Conservation (phyloP, 805 yeast species). For the Wickerhamomyces ciferrii region DNA sequence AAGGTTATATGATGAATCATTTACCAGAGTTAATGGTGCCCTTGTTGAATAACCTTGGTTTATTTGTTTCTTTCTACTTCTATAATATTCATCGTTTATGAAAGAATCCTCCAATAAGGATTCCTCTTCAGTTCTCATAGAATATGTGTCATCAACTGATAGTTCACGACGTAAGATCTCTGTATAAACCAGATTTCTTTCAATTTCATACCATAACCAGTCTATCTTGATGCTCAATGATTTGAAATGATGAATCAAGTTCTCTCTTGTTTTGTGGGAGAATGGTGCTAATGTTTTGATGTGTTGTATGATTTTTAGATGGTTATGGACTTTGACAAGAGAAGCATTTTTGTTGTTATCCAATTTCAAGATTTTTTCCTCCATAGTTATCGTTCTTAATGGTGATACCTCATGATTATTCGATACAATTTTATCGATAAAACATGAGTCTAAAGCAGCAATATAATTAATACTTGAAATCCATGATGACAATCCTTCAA, state of each 20-base stretch:
- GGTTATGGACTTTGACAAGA: constrained; percentile 29
- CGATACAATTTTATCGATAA: constrained; percentile 13
- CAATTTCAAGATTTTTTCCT: constrained; percentile 30
- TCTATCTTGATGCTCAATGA: constrained; percentile 47
- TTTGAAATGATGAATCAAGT: constrained; percentile 37
- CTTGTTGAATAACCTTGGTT: background rate
- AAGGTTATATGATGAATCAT: background rate
- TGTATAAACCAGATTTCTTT: constrained; percentile 36
- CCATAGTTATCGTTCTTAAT: constrained; percentile 19
- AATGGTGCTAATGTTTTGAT: constrained; percentile 50
- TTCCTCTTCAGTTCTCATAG: constrained; percentile 9
- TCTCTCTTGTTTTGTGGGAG: constrained; percentile 44
- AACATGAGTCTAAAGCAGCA: constrained; percentile 39
- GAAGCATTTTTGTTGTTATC: constrained; percentile 29
- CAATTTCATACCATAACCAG: constrained; percentile 51
- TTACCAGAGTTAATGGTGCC: background rate
- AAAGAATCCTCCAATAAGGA: constrained; percentile 20
- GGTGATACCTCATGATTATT: constrained; percentile 19
- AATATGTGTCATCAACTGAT: background rate
- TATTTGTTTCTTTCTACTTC: background rate
- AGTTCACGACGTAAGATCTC: constrained; percentile 24
- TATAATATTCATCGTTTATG: constrained; percentile 10
- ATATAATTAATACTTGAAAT: constrained; percentile 47
- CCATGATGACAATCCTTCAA: constrained; percentile 55
- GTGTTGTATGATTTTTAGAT: constrained; percentile 30